Evolutionary conservation across 768 basidiomycete species (phyloP).

Genomic region (Hydnum rufescens): DNA sequence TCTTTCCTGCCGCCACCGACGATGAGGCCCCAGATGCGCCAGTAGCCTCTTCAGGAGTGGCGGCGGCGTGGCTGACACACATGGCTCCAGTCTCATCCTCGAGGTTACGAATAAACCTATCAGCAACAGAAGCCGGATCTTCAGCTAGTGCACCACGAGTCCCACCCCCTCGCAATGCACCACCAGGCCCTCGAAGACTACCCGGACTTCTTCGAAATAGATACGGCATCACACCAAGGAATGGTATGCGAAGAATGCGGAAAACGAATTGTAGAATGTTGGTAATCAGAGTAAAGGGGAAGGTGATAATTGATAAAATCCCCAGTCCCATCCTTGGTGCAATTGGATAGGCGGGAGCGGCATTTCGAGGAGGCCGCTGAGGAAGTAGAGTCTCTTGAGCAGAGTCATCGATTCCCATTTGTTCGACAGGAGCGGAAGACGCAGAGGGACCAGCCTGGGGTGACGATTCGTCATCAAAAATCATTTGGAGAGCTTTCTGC

Average conservation of each 20-base stretch:
- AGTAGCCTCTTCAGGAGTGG: constrained; percentile 12
- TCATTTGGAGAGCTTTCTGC: constrained; percentile 38
- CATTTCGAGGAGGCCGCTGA: background rate
- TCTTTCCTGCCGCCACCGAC: constrained; percentile 17
- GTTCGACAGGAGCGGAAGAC: constrained; percentile 3
- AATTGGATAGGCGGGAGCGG: background rate
- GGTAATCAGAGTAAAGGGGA: constrained; percentile 39
- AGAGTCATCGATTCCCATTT: constrained; percentile 31
- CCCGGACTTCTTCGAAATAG: constrained; percentile 46
- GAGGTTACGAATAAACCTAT: constrained; percentile 58
- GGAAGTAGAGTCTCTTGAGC: constrained; percentile 17
- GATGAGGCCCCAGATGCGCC: constrained; percentile 25
- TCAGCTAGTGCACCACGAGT: constrained; percentile 12
- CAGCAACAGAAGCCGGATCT: constrained; percentile 35
- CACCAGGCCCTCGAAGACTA: constrained; percentile 27
- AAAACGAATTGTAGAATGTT: constrained; percentile 46
- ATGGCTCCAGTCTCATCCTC: constrained; percentile 75
- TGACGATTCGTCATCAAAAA: constrained; percentile 25
- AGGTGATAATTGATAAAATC: constrained; percentile 18
- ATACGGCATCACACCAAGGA: constrained; percentile 41
- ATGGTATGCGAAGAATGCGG: constrained; percentile 42
- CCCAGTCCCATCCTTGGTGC: constrained; percentile 9
- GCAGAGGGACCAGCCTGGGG: constrained; percentile 6
- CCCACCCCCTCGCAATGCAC: background rate
- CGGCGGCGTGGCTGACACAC: constrained; percentile 28